Conservation (phyloP, 495 filamentous ascomycete species). For the Delitschia confertaspora region DNA sequence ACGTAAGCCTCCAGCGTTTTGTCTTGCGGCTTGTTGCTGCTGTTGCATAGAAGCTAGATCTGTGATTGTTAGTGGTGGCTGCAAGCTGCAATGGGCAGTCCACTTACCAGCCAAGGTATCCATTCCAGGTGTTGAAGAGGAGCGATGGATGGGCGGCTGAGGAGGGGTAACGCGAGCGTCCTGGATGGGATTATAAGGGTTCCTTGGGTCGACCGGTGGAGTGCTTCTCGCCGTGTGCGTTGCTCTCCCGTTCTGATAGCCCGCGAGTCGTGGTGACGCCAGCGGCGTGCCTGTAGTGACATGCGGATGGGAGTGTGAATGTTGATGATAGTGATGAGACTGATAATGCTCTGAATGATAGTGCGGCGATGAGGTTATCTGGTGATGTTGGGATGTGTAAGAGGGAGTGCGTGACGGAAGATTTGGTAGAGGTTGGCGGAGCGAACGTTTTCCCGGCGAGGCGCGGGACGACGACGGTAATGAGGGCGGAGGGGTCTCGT, state of each 20-base stretch:
- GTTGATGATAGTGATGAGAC: conserved; percentile 11
- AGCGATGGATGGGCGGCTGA: conserved; percentile 29
- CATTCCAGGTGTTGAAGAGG: conserved; percentile 52
- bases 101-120: conserved; percentile 48
- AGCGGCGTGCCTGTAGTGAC: conserved; percentile 23
- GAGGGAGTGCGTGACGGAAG: conserved; percentile 29
- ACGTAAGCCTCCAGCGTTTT: conserved; percentile 40
- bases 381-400: conserved; percentile 30
- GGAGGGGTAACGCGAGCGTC: conserved; percentile 22
- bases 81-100: background rate
- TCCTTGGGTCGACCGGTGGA: conserved; percentile 34
- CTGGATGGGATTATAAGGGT: conserved; percentile 26
- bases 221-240: conserved; percentile 28
- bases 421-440: conserved; percentile 26
- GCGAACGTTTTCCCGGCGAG: conserved; percentile 17
- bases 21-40: conserved; percentile 45
- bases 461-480: conserved; percentile 19
- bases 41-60: conserved; percentile 61
- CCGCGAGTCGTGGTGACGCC: conserved; percentile 8
- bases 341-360: conserved; percentile 7
- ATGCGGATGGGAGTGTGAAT: conserved; percentile 25
- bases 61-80: no score
- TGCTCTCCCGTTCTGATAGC: conserved; percentile 15
- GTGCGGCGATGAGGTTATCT: conserved; percentile 31
- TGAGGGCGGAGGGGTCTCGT: conserved; percentile 33